Evolutionary conservation across 345 rosid species (phyloP).

Genomic region (Camelina sativa): DNA sequence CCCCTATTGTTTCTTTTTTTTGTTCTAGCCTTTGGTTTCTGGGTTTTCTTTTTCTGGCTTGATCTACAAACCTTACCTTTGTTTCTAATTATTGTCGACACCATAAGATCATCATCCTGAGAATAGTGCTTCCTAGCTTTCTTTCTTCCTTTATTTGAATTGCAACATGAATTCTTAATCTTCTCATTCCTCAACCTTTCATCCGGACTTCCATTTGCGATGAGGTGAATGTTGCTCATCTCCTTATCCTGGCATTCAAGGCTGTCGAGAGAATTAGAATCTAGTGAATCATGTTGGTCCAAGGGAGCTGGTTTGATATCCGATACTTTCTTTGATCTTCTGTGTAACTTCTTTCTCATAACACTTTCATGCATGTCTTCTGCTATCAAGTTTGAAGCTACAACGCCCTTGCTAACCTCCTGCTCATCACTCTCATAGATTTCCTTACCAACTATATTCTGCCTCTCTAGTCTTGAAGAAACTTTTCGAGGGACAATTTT

Average conservation of each 20-base stretch:
- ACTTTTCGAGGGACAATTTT: conserved; percentile 35
- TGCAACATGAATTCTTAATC: conserved; percentile 39
- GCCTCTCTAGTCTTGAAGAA: conserved; percentile 47
- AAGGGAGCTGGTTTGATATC: conserved; percentile 52
- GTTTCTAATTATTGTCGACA: conserved; percentile 61
- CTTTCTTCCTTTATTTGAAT: conserved; percentile 48
- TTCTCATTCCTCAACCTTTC: conserved; percentile 47
- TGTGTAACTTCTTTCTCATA: conserved; percentile 59
- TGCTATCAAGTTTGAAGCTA: conserved; percentile 44
- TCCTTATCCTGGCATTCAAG: conserved; percentile 43
- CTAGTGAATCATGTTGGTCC: conserved; percentile 46
- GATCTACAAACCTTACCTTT: conserved; percentile 53
- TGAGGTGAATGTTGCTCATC: conserved; percentile 37
- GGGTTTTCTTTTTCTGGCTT: conserved; percentile 53
- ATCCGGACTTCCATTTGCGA: conserved; percentile 45
- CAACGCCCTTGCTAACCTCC: conserved; percentile 47
- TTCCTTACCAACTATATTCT: conserved; percentile 23
- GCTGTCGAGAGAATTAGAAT: conserved; percentile 32
- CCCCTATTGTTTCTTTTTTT: conserved; percentile 57
- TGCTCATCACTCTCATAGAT: conserved; percentile 45
- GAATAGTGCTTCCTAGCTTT: conserved; percentile 54
- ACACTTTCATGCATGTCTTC: conserved; percentile 47
- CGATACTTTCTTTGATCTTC: conserved; percentile 74
- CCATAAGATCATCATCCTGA: conserved; percentile 67
- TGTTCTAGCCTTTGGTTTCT: conserved; percentile 51